Conservation (phyloP, 805 yeast genomes). For the Nakazawaea anatomiae region DNA sequence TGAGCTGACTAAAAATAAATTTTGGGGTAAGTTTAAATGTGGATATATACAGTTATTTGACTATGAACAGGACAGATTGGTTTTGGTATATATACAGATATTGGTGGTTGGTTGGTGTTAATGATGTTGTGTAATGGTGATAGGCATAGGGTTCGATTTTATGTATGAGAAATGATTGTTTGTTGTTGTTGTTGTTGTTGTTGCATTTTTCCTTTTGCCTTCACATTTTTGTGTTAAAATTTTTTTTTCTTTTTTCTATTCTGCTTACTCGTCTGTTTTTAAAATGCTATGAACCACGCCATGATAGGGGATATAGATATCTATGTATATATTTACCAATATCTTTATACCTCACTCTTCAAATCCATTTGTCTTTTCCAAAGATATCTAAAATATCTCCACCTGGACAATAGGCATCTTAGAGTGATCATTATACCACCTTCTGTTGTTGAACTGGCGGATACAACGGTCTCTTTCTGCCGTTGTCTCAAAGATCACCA, state of each 20-base stretch:
- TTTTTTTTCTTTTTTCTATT: too few relatives aligned
- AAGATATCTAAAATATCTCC: slow-evolving; percentile 14
- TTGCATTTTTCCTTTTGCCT: too few relatives aligned
- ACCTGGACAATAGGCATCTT: slow-evolving; percentile 24
- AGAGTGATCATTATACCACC: slow-evolving; percentile 21
- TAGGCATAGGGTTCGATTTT: too few relatives aligned
- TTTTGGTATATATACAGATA: not conserved
- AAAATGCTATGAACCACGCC: too few relatives aligned
- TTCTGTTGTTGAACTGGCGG: slow-evolving; percentile 43
- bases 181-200: too few relatives aligned
- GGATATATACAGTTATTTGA: not conserved
- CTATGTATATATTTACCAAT: not conserved
- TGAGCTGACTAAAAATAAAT: too few relatives aligned
- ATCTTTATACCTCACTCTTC: not conserved
- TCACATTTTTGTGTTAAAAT: too few relatives aligned
- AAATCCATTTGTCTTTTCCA: too few relatives aligned
- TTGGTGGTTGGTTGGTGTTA: not conserved
- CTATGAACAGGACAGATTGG: not conserved
- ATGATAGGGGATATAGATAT: too few relatives aligned
- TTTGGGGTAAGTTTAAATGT: not conserved
- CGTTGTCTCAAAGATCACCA: slow-evolving; percentile 38
- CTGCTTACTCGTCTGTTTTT: too few relatives aligned
- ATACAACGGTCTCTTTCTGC: slow-evolving; percentile 47
- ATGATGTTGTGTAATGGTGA: not conserved
- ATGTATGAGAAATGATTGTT: too few relatives aligned